Conservation (phyloP, 2,329 filamentous ascomycete species). For the Amauroascus niger region DNA sequence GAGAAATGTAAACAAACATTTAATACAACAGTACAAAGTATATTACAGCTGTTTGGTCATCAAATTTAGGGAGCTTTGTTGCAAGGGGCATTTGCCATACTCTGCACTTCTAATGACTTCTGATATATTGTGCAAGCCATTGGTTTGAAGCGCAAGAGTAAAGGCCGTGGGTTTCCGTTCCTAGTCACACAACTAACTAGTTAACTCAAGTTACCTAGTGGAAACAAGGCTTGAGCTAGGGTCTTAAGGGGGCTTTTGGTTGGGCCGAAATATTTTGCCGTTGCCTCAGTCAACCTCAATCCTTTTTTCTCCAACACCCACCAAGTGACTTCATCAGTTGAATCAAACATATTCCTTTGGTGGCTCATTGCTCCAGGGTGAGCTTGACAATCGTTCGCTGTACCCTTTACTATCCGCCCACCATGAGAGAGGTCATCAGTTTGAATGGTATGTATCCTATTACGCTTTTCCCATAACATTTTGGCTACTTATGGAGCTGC, state of each 20-base stretch:
- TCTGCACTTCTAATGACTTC: neutral
- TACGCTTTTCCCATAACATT: no score
- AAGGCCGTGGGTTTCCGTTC: neutral
- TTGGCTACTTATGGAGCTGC: neutral
- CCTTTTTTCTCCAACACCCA: neutral
- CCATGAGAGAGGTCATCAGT: constrained; percentile 98
- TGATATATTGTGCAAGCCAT: neutral
- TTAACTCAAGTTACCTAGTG: no score
- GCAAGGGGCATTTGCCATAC: no score
- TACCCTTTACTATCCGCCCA: neutral
- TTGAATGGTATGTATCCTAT: constrained; percentile 73
- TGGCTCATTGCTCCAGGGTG: neutral
- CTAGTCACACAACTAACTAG: no score
- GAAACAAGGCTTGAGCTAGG: neutral
- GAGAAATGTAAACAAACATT: neutral
- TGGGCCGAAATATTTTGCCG: constrained; percentile 9
- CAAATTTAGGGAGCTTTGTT: no score
- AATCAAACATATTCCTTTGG: neutral
- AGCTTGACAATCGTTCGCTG: neutral
- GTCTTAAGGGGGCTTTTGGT: neutral
- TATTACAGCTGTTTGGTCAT: neutral
- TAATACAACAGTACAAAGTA: neutral
- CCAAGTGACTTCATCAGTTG: neutral
- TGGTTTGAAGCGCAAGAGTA: neutral
- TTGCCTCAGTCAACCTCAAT: neutral